Evolutionary conservation across 2,329 filamentous ascomycete genomes (phyloP).

Genomic region (Elsinoe batatas): DNA sequence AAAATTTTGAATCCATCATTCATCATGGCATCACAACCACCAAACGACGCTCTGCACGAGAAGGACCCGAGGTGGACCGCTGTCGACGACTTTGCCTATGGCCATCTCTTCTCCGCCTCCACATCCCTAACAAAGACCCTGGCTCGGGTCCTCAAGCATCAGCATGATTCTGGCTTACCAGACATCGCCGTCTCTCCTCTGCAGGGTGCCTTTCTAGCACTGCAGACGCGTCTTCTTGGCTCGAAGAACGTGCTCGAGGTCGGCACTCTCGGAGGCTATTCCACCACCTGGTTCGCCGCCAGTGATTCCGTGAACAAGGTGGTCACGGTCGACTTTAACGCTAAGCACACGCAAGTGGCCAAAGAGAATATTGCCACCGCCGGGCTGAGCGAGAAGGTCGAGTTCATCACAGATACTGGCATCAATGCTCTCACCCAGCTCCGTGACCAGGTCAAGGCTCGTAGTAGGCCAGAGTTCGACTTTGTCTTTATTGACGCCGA

Average conservation of each 20-base stretch:
- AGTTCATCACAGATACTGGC: constrained; percentile 38
- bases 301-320: constrained; percentile 31
- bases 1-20: background rate
- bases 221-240: constrained; percentile 24
- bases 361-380: constrained; percentile 35
- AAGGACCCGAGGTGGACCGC: constrained; percentile 30
- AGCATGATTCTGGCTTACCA: constrained; percentile 18
- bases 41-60: constrained; percentile 18
- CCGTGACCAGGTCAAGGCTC: constrained; percentile 30
- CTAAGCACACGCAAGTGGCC: constrained; percentile 38
- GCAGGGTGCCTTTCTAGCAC: constrained; percentile 31
- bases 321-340: constrained; percentile 43
- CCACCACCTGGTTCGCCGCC: constrained; percentile 43
- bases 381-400: constrained; percentile 33
- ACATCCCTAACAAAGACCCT: constrained; percentile 11
- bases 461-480: constrained; percentile 35
- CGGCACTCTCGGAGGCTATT: constrained; percentile 47
- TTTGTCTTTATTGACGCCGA: constrained; percentile 47
- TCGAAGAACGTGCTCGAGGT: constrained; percentile 39
- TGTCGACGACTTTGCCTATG: constrained; percentile 29
- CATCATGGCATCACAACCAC: background rate
- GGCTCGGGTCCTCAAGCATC: constrained; percentile 11
- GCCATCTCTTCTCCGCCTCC: constrained; percentile 21
- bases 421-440: constrained; percentile 35
- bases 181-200: constrained; percentile 28